A percentile compares a stretch with the other conserved stretches of the same genome.
Evolutionary conservation across 2,329 filamentous ascomycete species (phyloP).

Genomic region (Bipolaris cookei): DNA sequence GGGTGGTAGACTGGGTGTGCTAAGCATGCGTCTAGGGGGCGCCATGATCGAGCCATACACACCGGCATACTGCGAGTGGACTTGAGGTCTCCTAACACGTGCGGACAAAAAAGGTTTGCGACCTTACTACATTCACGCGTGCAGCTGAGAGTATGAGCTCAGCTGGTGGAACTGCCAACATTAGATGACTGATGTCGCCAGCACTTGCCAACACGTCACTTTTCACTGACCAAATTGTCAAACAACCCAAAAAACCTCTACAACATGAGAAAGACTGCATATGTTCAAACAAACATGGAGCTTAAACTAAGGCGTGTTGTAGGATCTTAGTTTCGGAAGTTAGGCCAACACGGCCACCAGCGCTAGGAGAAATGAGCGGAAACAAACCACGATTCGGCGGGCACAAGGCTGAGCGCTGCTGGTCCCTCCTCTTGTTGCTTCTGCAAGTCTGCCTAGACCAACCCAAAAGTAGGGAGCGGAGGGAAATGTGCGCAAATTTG

Average conservation of each 20-base stretch:
- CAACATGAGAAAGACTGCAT: neutral
- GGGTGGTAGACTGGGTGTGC: conserved; percentile 13
- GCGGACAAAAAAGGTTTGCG: conserved; percentile 24
- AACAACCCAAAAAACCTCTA: neutral
- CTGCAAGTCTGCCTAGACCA: conserved; percentile 32
- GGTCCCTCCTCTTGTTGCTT: conserved; percentile 9
- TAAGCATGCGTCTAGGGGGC: conserved; percentile 15
- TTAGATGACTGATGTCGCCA: conserved; percentile 14
- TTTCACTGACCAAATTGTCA: neutral
- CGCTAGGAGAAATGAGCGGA: conserved; percentile 36
- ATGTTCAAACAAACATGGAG: conserved; percentile 7
- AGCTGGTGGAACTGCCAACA: conserved; percentile 28
- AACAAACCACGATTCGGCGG: conserved; percentile 18
- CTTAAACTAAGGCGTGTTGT: conserved; percentile 10
- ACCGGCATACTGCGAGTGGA: conserved; percentile 17
- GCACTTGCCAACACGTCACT: conserved; percentile 1
- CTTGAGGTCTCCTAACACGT: conserved; percentile 22
- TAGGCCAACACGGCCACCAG: conserved; percentile 38
- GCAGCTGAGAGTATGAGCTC: conserved; percentile 30
- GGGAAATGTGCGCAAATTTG: conserved; percentile 11
- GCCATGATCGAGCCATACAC: conserved; percentile 20
- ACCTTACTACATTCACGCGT: conserved; percentile 25
- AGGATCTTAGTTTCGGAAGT: conserved; percentile 16
- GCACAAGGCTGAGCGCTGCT: conserved; percentile 27
- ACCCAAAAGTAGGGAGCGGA: conserved; percentile 2